These are phyloP conservation scores for Aciculosporium take DNA, from an alignment of 2,329 filamentous ascomycete genomes.

Conservation along the genomic window DNA sequence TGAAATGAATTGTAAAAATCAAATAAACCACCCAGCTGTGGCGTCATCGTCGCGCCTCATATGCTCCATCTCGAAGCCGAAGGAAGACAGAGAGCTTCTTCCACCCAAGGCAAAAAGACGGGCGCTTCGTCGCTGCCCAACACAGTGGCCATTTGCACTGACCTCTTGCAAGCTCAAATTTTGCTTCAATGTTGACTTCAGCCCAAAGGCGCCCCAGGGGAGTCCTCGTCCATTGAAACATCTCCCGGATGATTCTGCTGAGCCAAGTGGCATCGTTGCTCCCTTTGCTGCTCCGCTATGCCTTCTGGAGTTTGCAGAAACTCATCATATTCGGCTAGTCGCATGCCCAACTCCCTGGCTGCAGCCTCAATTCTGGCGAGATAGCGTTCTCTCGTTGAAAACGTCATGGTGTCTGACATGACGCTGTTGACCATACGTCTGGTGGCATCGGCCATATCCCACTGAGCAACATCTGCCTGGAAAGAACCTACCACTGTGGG, in stretches of 20 bases:
- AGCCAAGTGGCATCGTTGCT: conserved; percentile 6
- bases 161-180: background rate
- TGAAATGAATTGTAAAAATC: background rate
- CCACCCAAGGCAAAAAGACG: background rate
- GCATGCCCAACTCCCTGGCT: conserved; percentile 39
- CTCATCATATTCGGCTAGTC: conserved; percentile 38
- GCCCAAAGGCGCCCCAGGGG: background rate
- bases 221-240: conserved; percentile 8
- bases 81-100: background rate
- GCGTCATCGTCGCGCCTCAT: background rate
- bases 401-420: conserved; percentile 29
- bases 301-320: conserved; percentile 17
- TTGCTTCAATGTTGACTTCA: background rate
- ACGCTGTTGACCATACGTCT: conserved; percentile 20
- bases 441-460: conserved; percentile 12
- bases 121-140: background rate
- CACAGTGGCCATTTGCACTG: background rate
- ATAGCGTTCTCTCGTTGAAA: conserved; percentile 29
- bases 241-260: conserved; percentile 11
- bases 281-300: conserved; percentile 14
- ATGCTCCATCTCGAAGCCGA: no score
- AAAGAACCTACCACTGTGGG: background rate
- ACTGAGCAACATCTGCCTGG: conserved; percentile 22
- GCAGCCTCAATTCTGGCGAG: conserved; percentile 38
- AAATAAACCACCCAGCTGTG: background rate